These are phyloP conservation scores for Tuber brumale DNA, from an alignment of 495 filamentous ascomycete species.

Conservation along the genomic window DNA sequence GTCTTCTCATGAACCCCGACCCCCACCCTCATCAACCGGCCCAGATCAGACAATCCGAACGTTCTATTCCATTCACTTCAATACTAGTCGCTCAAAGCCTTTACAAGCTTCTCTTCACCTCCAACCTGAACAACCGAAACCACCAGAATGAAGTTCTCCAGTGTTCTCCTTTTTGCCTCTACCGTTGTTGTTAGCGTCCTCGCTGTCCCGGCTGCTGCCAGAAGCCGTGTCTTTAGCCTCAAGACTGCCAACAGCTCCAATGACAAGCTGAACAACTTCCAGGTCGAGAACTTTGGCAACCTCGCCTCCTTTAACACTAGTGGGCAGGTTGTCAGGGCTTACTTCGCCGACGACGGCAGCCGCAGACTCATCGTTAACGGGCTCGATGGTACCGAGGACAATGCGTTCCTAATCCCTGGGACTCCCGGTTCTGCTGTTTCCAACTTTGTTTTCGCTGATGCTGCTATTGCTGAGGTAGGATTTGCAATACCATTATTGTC, in stretches of 20 bases:
- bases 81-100: background rate
- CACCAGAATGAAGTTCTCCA: conserved; percentile 14
- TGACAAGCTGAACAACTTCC: background rate
- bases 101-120: background rate
- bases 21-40: background rate
- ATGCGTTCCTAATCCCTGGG: background rate
- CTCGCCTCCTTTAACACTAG: background rate
- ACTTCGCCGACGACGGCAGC: conserved; percentile 10
- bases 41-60: background rate
- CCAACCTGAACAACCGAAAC: background rate
- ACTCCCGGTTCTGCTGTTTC: background rate
- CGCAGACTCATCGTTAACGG: conserved; percentile 11
- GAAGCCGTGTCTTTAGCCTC: background rate
- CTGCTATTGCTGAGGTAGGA: conserved; percentile 14
- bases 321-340: background rate
- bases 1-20: background rate
- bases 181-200: background rate
- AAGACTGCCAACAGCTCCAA: background rate
- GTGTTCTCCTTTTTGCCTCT: background rate
- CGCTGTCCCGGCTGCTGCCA: background rate
- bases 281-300: background rate
- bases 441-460: conserved; percentile 7
- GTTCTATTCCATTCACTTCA: background rate
- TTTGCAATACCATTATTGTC: background rate
- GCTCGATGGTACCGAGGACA: conserved; percentile 3